Evolutionary conservation across 1,284 basidiomycete species (phyloP).

Genomic region (Sphaerobolus stellatus): DNA sequence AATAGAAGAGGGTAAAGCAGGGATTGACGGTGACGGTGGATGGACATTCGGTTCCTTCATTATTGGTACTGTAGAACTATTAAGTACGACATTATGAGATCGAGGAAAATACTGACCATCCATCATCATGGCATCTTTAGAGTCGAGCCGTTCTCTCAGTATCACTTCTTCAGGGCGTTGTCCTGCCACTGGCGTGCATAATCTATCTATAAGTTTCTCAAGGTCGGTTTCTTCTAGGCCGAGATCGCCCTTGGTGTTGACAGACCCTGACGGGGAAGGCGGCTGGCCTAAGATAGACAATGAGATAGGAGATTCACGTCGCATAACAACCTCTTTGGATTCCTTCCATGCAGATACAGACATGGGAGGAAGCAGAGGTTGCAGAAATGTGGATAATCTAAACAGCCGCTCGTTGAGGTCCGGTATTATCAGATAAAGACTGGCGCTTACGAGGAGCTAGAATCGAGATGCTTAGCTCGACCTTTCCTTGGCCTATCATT

Average conservation of each 20-base stretch:
- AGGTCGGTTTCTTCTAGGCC: conserved; percentile 17
- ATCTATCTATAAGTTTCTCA: conserved; percentile 23
- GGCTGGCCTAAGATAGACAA: conserved; percentile 42
- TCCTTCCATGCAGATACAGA: no score
- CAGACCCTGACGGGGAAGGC: conserved; percentile 27
- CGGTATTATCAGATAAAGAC: no score
- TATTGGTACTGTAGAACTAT: conserved; percentile 44
- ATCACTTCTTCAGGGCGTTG: conserved; percentile 41
- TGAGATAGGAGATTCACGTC: conserved; percentile 33
- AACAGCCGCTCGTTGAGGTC: no score
- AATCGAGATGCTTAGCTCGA: conserved; percentile 24
- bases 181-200: conserved; percentile 30
- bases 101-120: conserved; percentile 37
- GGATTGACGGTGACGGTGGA: conserved; percentile 28
- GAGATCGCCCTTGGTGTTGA: conserved; percentile 15
- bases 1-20: conserved; percentile 38
- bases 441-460: no score
- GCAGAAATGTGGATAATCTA: conserved; percentile 36
- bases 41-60: conserved; percentile 51
- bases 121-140: conserved; percentile 50
- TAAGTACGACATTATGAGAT: conserved; percentile 10
- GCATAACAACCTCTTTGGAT: conserved; percentile 29
- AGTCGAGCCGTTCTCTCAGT: conserved; percentile 53
- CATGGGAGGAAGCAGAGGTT: conserved; percentile 29
- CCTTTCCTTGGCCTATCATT: conserved; percentile 21